phyloP scores from a whole-genome alignment of 495 filamentous ascomycete species.

The Penicillium paradoxum region DNA sequence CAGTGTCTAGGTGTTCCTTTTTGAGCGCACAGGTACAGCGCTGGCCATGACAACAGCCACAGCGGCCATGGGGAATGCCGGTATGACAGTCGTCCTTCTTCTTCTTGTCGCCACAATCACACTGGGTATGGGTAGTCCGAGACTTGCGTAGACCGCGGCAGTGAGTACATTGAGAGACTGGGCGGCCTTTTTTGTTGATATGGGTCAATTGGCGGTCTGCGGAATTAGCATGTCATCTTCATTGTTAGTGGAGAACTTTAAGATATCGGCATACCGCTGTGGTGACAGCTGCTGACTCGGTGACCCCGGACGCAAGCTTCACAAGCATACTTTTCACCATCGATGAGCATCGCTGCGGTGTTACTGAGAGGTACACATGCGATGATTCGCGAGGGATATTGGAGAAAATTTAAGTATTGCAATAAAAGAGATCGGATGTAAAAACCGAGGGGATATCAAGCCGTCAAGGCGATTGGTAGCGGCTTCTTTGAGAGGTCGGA shows the following conservation, averaged over 20 bases:
- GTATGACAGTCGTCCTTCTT: slow-evolving; percentile 59
- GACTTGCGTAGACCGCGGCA: slow-evolving; percentile 97
- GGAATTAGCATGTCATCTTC: slow-evolving; percentile 31
- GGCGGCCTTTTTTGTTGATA: slow-evolving; percentile 98
- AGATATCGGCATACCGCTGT: slow-evolving; percentile 63
- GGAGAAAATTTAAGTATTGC: slow-evolving; percentile 15
- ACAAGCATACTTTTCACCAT: slow-evolving; percentile 87
- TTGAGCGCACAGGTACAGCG: slow-evolving; percentile 91
- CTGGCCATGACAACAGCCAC: slow-evolving; percentile 86
- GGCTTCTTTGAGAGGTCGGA: slow-evolving; percentile 29
- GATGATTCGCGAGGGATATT: slow-evolving; percentile 37
- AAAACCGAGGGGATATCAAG: slow-evolving; percentile 26
- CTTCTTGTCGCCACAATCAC: slow-evolving; percentile 92
- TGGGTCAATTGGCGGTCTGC: slow-evolving; percentile 87
- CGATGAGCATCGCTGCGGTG: slow-evolving; percentile 64
- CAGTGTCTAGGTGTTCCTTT: slow-evolving; percentile 74
- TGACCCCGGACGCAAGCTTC: slow-evolving; percentile 93
- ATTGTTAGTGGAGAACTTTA: not conserved
- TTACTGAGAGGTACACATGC: slow-evolving; percentile 44
- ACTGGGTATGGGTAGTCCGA: slow-evolving; percentile 90
- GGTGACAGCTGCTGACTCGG: slow-evolving; percentile 91
- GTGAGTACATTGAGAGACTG: slow-evolving; percentile 96
- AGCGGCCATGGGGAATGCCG: slow-evolving; percentile 60
- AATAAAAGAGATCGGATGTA: slow-evolving; percentile 26
- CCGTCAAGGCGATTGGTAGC: slow-evolving; percentile 44